Evolutionary conservation across 495 filamentous ascomycete genomes (phyloP).

Genomic region (Aspergillus haitiensis): DNA sequence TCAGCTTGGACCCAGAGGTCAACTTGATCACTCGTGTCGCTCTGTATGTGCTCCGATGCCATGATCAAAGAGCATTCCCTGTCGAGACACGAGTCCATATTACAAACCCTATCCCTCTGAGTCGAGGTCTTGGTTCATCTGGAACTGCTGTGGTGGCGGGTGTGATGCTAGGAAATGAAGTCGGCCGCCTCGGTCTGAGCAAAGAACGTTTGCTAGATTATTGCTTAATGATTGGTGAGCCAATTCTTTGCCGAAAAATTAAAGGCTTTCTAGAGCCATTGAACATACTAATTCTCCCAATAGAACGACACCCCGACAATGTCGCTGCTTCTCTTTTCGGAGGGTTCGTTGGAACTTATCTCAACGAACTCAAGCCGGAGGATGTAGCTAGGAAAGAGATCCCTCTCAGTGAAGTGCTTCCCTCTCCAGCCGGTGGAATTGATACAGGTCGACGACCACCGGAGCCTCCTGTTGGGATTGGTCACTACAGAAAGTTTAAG

Average conservation of each 20-base stretch:
- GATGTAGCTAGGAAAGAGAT: constrained; percentile 88
- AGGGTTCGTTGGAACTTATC: constrained; percentile 94
- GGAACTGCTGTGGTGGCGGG: constrained; percentile 94
- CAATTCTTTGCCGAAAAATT: not conserved
- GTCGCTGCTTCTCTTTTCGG: constrained; percentile 92
- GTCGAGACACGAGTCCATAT: constrained; percentile 86
- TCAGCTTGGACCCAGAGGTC: constrained; percentile 71
- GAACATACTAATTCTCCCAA: not conserved
- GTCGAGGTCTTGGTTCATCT: constrained; percentile 86
- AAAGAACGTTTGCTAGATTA: constrained; percentile 89
- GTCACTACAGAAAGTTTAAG: constrained; percentile 87
- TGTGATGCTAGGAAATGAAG: constrained; percentile 85
- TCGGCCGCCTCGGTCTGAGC: constrained; percentile 74
- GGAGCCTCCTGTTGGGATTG: constrained; percentile 84
- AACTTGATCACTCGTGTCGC: constrained; percentile 92
- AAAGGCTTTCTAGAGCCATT: not conserved
- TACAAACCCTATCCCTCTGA: constrained; percentile 87
- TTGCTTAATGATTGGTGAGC: constrained; percentile 83
- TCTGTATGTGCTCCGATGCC: constrained; percentile 88
- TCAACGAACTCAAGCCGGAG: constrained; percentile 82
- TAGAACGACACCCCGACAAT: constrained; percentile 94
- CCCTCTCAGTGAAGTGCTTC: constrained; percentile 90
- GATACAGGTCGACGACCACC: constrained; percentile 83
- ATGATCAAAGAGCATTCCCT: constrained; percentile 79
- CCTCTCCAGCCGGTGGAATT: constrained; percentile 78